Conservation (phyloP, 768 basidiomycete species). For the Calocybe cyanea region DNA sequence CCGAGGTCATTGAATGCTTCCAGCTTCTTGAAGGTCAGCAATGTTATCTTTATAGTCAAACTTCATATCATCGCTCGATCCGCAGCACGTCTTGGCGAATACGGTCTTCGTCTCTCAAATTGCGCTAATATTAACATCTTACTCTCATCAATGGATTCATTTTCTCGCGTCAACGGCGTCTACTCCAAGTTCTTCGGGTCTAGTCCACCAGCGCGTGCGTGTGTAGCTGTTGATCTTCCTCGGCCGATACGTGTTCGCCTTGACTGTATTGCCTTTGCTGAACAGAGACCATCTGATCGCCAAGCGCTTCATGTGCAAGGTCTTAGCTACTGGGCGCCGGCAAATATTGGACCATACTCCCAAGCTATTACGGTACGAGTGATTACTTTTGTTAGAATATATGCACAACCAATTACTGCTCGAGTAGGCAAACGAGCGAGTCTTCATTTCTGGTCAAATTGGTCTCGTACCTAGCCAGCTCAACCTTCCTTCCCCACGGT, state of each 20-base stretch:
- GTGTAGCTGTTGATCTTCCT: constrained; percentile 77
- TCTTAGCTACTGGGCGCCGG: constrained; percentile 97
- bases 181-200: constrained; percentile 84
- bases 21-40: constrained; percentile 52
- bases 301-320: constrained; percentile 91
- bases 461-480: constrained; percentile 79
- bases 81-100: constrained; percentile 48
- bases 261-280: constrained; percentile 77
- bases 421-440: constrained; percentile 60
- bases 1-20: constrained; percentile 75
- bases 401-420: background rate
- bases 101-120: constrained; percentile 50
- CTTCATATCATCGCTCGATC: background rate
- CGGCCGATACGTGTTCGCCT: constrained; percentile 53
- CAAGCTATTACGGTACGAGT: constrained; percentile 78
- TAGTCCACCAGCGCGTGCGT: constrained; percentile 93
- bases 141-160: constrained; percentile 78
- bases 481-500: constrained; percentile 56
- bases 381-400: constrained; percentile 2
- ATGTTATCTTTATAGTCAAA: background rate
- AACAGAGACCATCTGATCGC: constrained; percentile 38
- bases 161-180: constrained; percentile 69
- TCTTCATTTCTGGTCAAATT: constrained; percentile 96
- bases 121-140: constrained; percentile 79
- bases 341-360: constrained; percentile 98